Percentiles rank a stretch among this genome's conserved stretches.
Evolutionary conservation across 1,284 basidiomycete genomes (phyloP).

Genomic region (Filobasidium uniguttulatum): DNA sequence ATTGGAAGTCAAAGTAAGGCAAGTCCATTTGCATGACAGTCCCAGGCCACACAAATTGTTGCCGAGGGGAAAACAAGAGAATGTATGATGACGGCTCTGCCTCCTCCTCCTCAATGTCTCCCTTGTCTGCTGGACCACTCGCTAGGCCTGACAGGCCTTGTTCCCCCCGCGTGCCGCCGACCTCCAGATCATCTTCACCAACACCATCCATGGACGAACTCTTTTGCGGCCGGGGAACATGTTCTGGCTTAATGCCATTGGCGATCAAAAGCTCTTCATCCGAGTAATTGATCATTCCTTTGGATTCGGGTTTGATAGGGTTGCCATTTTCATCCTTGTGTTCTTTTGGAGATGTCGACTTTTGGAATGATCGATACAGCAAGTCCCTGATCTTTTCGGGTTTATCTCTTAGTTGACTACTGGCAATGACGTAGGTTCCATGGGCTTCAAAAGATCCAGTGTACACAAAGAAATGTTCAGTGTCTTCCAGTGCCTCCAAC

Average conservation of each 20-base stretch:
- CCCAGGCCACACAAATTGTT: constrained; percentile 88
- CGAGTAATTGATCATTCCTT: constrained; percentile 3
- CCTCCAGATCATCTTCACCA: constrained; percentile 24
- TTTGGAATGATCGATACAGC: constrained; percentile 64
- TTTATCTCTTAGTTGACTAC: constrained; percentile 66
- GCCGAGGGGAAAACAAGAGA: constrained; percentile 71
- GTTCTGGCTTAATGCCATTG: neutral
- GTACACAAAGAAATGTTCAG: constrained; percentile 90
- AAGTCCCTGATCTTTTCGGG: constrained; percentile 69
- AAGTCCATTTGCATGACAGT: constrained; percentile 54
- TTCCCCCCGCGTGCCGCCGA: constrained; percentile 38
- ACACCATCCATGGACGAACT: constrained; percentile 20
- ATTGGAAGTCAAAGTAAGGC: constrained; percentile 58
- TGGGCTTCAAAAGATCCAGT: constrained; percentile 78
- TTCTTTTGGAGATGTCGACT: neutral
- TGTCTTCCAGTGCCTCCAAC: constrained; percentile 64
- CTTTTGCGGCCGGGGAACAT: neutral
- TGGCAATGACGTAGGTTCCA: constrained; percentile 86
- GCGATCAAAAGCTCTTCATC: neutral
- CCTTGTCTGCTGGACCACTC: constrained; percentile 24
- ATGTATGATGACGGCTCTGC: constrained; percentile 49
- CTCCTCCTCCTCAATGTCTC: constrained; percentile 36
- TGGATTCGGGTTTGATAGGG: neutral
- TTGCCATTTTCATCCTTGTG: neutral
- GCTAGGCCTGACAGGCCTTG: too few species aligned